Base-by-base conservation (phyloP, 1,284 basidiomycete species). In the Leccinum olivaceoglutinosum region DNA sequence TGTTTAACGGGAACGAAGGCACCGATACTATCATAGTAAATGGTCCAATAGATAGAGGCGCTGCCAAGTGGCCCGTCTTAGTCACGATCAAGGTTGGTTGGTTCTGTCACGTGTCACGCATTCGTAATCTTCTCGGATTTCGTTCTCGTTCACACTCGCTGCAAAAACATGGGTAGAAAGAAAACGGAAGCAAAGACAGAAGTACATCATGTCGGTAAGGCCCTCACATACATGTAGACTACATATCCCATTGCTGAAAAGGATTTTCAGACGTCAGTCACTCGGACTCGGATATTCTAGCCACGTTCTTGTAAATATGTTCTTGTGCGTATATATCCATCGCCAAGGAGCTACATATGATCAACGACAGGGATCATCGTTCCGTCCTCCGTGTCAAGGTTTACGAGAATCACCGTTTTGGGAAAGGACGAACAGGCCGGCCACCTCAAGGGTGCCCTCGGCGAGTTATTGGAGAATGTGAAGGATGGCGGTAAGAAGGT, bases 171-270 rank as follows among this genome's bases (percentile, higher is more conserved):
- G 74, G 62, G 64, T 61, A 68, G 61, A 64, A 69, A 65, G 66
- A 73, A 69, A 65, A 76, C 68, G 44, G 68, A 18, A 1, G 66
- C 67, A 53, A 66, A 68, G 25, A 70, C 74, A 7, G 79, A 82
- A 65, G 76, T 82, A 16, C 85, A 70, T 67, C 81, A 83, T 62
- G 85, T 86, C 59, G 84, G 84, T 82, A 65, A 62, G 80, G 4
- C 10, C 2, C 21, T 21, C 12, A 11, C 21, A 11, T 38, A 38
- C 21, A 44, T 57, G 57, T 34, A 25, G 32, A 41, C 44, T 39
- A 39, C 38, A 39, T 18, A 5, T 14, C 18, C 49, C 54, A 38
- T 44, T 29, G 34, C 62, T 58, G 56, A 29, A 61, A 44, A 18
- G 16, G 25, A 38, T 57, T 61, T 44, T 55, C 66, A 86, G 84